Evolutionary conservation across 805 yeast genomes (phyloP).

Genomic region (Cyberlindnera sargentensis): DNA sequence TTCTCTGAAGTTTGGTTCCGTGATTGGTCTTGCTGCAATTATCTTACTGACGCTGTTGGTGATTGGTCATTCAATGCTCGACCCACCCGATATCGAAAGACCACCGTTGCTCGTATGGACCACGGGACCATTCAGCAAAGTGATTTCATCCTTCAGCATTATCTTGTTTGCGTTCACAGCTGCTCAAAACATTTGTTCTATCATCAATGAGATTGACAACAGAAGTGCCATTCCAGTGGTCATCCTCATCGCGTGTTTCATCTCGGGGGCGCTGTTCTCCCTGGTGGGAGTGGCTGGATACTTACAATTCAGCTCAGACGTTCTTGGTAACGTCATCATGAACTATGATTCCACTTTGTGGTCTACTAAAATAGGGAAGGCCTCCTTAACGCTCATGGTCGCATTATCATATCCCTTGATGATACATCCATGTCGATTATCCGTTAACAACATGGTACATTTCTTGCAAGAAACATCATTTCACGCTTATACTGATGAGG

Average conservation of each 20-base stretch:
- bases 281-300: slow-evolving; percentile 66
- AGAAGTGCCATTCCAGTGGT: slow-evolving; percentile 47
- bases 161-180: slow-evolving; percentile 78
- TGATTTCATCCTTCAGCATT: slow-evolving; percentile 62
- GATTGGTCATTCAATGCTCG: slow-evolving; percentile 39
- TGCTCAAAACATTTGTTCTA: slow-evolving; percentile 73
- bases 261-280: slow-evolving; percentile 52
- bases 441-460: slow-evolving; percentile 52
- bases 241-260: slow-evolving; percentile 38
- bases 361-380: slow-evolving; percentile 46
- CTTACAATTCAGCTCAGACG: slow-evolving; percentile 60
- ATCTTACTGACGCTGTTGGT: slow-evolving; percentile 54
- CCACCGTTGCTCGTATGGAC: slow-evolving; percentile 36
- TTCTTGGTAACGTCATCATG: slow-evolving; percentile 61
- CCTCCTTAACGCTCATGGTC: slow-evolving; percentile 64
- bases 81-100: slow-evolving; percentile 33
- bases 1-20: slow-evolving; percentile 60
- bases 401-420: slow-evolving; percentile 70
- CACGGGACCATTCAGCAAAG: slow-evolving; percentile 37
- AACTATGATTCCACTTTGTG: slow-evolving; percentile 52
- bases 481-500: slow-evolving; percentile 2
- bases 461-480: slow-evolving; percentile 33
- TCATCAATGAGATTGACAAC: slow-evolving; percentile 60
- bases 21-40: slow-evolving; percentile 63
- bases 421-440: slow-evolving; percentile 76